Percentiles rank a stretch among this genome's conserved stretches.
Evolutionary conservation across 1,284 basidiomycete species (phyloP).

Genomic region (Ganoderma lingzhi): DNA sequence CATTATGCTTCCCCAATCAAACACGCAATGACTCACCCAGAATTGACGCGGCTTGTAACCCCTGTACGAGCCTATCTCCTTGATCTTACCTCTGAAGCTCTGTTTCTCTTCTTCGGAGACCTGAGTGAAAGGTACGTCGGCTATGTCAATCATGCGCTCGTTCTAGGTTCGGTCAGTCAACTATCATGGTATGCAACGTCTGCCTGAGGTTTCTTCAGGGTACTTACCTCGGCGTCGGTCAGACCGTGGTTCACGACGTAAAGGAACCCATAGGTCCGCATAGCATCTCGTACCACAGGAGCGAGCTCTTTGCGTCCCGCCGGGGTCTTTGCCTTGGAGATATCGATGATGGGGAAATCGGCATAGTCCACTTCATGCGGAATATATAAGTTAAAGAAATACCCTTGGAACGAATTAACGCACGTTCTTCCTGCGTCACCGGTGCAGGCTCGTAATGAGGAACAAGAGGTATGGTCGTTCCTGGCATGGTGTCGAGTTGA

Average conservation of each 20-base stretch:
- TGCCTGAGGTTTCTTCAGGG: background rate
- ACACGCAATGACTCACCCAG: slow-evolving; percentile 49
- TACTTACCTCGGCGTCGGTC: slow-evolving; percentile 50
- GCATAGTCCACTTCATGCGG: slow-evolving; percentile 66
- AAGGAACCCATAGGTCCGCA: slow-evolving; percentile 69
- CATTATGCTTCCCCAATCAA: too few species aligned
- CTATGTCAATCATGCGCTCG: slow-evolving; percentile 68
- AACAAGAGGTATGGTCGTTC: slow-evolving; percentile 23
- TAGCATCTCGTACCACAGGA: slow-evolving; percentile 60
- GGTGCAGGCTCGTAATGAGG: slow-evolving; percentile 49
- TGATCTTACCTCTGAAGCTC: slow-evolving; percentile 53
- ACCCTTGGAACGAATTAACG: background rate
- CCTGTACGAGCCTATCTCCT: slow-evolving; percentile 60
- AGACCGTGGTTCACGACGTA: slow-evolving; percentile 69
- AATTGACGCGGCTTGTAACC: slow-evolving; percentile 67
- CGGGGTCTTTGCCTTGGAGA: slow-evolving; percentile 56
- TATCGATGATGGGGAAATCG: slow-evolving; percentile 71
- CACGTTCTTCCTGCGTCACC: slow-evolving; percentile 43
- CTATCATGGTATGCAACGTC: background rate
- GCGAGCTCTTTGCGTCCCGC: slow-evolving; percentile 58
- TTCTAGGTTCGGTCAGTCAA: slow-evolving; percentile 6
- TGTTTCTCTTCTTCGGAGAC: slow-evolving; percentile 66
- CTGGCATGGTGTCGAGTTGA: slow-evolving; percentile 7
- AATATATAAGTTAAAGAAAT: too few species aligned
- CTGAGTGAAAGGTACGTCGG: slow-evolving; percentile 63